These are phyloP conservation scores for Prunus armeniaca DNA, from an alignment of 306 rosid genomes.

Conservation along the genomic window DNA sequence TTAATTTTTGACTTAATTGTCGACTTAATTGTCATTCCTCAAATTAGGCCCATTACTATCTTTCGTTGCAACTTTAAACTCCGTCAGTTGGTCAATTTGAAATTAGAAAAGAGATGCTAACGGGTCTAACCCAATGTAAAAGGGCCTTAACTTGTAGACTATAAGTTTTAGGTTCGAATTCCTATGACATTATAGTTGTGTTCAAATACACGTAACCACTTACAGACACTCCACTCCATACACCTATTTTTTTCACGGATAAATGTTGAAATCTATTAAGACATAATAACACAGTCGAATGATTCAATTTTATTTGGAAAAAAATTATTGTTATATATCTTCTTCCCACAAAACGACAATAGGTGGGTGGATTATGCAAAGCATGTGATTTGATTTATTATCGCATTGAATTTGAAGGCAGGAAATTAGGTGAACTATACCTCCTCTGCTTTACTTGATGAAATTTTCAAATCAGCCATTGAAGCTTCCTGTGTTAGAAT, in stretches of 20 bases:
- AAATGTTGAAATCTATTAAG: no score
- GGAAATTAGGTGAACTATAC: neutral
- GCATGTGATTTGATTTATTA: neutral
- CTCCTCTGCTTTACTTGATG: neutral
- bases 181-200: rapidly evolving
- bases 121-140: no score
- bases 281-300: no score
- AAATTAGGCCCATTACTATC: neutral
- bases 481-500: neutral
- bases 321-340: no score
- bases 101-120: neutral
- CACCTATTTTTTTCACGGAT: no score
- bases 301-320: no score
- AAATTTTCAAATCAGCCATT: neutral
- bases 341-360: neutral
- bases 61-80: slow-evolving; percentile 1
- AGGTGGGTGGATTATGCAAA: neutral
- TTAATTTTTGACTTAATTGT: neutral
- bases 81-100: slow-evolving; percentile 19
- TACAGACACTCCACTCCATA: no score
- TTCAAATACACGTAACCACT: no score
- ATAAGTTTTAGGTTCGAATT: no score
- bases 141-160: rapidly evolving
- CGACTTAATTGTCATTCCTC: neutral
- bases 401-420: neutral